Percentiles rank a stretch among this genome's conserved stretches.
Evolutionary conservation across 176 grass and related monocot genomes (phyloP).

Genomic region (Olyra latifolia): DNA sequence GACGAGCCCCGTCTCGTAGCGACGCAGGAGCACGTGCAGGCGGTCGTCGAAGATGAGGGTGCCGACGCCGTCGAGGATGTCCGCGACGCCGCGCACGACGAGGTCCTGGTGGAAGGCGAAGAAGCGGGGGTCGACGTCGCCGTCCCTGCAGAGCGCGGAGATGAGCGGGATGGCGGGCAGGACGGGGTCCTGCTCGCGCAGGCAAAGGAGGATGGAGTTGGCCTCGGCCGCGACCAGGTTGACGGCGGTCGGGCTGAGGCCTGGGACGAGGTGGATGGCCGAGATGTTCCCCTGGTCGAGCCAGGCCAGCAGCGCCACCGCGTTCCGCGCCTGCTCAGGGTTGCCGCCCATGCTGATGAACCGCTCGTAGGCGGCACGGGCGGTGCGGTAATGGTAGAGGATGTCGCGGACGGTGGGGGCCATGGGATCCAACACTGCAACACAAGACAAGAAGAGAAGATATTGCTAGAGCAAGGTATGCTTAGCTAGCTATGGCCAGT

Average conservation of each 20-base stretch:
- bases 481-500: neutral
- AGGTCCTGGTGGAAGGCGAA: constrained; percentile 52
- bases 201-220: constrained; percentile 40
- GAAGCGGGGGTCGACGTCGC: constrained; percentile 35
- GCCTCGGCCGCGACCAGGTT: constrained; percentile 27
- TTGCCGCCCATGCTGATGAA: constrained; percentile 8
- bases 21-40: constrained; percentile 14
- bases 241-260: neutral
- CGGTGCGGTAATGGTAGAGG: constrained; percentile 33
- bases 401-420: constrained; percentile 49
- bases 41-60: constrained; percentile 53
- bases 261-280: neutral
- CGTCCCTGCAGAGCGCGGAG: constrained; percentile 6
- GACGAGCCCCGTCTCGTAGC: constrained; percentile 2
- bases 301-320: constrained; percentile 53
- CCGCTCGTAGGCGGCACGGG: constrained; percentile 40
- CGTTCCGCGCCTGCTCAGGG: constrained; percentile 41
- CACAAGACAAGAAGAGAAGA: neutral
- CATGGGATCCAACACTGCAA: neutral
- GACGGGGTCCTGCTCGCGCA: constrained; percentile 9
- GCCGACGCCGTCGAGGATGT: constrained; percentile 42
- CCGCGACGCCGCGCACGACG: constrained; percentile 25
- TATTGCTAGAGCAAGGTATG: too few relatives aligned
- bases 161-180: constrained; percentile 39
- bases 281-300: constrained; percentile 37